These are phyloP conservation scores for Stentor coeruleus DNA, from an alignment of 73 alveolate species.

Conservation along the genomic window DNA sequence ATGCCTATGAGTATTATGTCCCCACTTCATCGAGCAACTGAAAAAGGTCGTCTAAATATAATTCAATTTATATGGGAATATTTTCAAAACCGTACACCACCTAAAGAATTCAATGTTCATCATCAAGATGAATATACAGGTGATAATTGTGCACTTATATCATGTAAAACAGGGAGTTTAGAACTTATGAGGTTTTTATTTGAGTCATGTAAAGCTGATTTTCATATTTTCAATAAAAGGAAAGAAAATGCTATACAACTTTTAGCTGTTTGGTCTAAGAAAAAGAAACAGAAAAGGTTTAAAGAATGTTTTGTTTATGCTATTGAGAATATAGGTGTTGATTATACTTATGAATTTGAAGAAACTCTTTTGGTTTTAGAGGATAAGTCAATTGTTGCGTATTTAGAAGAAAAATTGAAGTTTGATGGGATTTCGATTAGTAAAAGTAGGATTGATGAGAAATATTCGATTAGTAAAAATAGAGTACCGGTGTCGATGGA, in stretches of 20 bases:
- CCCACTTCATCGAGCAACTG: conserved; percentile 24
- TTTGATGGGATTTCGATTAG: conserved; percentile 9
- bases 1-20: not conserved
- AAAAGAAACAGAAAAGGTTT: not conserved
- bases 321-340: conserved; percentile 2
- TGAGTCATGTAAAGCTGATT: not conserved
- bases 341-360: conserved; percentile 21
- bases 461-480: not conserved
- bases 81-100: not conserved
- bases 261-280: conserved; percentile 6
- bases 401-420: not conserved
- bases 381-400: conserved; percentile 6
- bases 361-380: conserved; percentile 6
- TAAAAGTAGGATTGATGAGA: conserved; percentile 19
- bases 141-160: conserved; percentile 26
- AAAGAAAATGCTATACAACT: conserved; percentile 27
- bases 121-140: conserved; percentile 28
- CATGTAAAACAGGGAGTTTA: conserved; percentile 24
- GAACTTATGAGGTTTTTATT: not conserved
- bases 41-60: conserved; percentile 3
- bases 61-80: not conserved
- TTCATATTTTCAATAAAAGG: conserved; percentile 21
- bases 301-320: not conserved
- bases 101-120: conserved; percentile 14
- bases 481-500: conserved; percentile 10